phyloP scores from a whole-genome alignment of 495 filamentous ascomycete species.

The Penicillium silybi region DNA sequence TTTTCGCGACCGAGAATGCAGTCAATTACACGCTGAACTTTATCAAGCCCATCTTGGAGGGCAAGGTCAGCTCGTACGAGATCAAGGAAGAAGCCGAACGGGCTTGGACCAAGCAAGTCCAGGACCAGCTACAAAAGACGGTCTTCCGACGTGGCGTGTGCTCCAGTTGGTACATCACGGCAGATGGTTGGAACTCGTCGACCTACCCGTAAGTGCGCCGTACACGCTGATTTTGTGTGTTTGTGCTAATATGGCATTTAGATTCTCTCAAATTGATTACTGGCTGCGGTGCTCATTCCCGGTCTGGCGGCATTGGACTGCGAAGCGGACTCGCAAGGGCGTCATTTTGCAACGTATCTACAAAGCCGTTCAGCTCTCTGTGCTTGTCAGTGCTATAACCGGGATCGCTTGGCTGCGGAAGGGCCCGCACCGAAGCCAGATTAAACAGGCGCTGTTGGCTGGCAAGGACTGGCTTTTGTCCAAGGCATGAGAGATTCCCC shows the following conservation, averaged over 20 bases:
- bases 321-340: constrained; percentile 49
- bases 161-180: constrained; percentile 54
- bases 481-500: not conserved
- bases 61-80: constrained; percentile 39
- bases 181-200: constrained; percentile 56
- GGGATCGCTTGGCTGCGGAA: constrained; percentile 16
- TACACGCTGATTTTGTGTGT: not conserved
- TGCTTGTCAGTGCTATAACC: constrained; percentile 17
- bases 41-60: constrained; percentile 38
- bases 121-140: constrained; percentile 48
- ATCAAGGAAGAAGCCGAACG: constrained; percentile 51
- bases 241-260: constrained; percentile 15
- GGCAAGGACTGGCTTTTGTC: constrained; percentile 15
- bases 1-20: constrained; percentile 58
- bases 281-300: constrained; percentile 51
- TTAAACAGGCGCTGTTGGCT: constrained; percentile 12
- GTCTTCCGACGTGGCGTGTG: constrained; percentile 53
- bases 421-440: constrained; percentile 12
- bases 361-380: constrained; percentile 11
- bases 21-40: constrained; percentile 46
- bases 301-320: constrained; percentile 51
- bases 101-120: constrained; percentile 50
- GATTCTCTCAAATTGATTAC: constrained; percentile 50
- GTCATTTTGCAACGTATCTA: constrained; percentile 21
- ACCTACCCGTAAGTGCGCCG: constrained; percentile 51